Base-by-base conservation (phyloP, 306 rosid genomes). In the Prunus padus region DNA sequence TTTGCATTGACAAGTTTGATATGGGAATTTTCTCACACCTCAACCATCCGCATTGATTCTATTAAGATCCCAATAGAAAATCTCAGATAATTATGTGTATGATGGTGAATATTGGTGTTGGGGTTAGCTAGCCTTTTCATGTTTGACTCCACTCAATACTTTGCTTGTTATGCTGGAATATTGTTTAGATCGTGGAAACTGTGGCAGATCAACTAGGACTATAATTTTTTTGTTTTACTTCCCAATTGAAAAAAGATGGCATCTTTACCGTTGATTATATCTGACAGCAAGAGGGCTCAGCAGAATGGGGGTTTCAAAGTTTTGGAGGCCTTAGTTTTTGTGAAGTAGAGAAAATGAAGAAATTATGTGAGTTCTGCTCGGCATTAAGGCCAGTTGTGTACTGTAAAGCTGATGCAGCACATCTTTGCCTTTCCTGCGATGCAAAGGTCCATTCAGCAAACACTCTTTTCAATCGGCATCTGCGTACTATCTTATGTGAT, bases 391-490 rank as follows among this genome's bases (percentile, higher is more conserved):
- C 97, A 63, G 86, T 88, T 65, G 87, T 91, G 72, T 94, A 88
- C 85, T 94, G 98, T 67, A 86, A 84, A 69, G 88, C 98, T 8
- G 98, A 94, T 86, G 89, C 89, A 74, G 98, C 97, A 49, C 84
- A 82, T 77, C 96, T 94, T 59, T 94, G 98, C 75, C 95, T 94
- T 18, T 85, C 91, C 76, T 91, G 98, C 75, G 96, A 94, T 66
- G 89, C 97, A 2, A 91, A 90, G 82, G 93, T 94, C 64, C 98
- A 94, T 80, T 86, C 90, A 26, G 97, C 97, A 16, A 91, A 94
- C 79, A 79, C 90, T 44, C 80, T 94, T 80, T 91, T 97, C 3
- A 74, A 82, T 52, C 82, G 97, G 22, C 98, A 94, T 75, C 75
- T 78, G 75, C 85, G 96, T 50, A 79, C 78, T 55, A 84, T 90